phyloP scores from a whole-genome alignment of 78 protist species.

The Dictyostelium purpureum region DNA sequence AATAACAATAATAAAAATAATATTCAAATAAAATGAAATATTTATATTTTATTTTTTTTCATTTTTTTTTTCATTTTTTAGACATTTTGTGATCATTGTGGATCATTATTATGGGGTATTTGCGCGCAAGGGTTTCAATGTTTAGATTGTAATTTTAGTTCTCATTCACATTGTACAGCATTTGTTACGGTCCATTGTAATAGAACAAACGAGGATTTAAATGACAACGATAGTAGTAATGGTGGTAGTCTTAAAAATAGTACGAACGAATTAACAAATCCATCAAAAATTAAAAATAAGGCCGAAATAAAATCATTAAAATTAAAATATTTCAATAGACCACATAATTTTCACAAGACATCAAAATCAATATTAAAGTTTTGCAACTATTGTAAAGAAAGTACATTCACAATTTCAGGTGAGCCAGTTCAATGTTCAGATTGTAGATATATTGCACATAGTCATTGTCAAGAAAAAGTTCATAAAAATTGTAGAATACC shows the following conservation, averaged over 20 bases:
- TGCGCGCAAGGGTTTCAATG: conserved; percentile 64
- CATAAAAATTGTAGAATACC: conserved; percentile 37
- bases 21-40: not conserved
- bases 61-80: not conserved
- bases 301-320: not conserved
- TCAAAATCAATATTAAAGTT: conserved; percentile 38
- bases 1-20: not conserved
- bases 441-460: conserved; percentile 53
- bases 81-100: conserved; percentile 81
- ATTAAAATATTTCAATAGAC: not conserved
- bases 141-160: conserved; percentile 34
- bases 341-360: conserved; percentile 20
- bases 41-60: not conserved
- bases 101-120: conserved; percentile 21
- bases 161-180: conserved; percentile 41
- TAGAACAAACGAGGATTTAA: not conserved
- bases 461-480: conserved; percentile 1
- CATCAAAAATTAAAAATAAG: not conserved
- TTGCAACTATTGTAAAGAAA: conserved; percentile 63
- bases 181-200: conserved; percentile 33
- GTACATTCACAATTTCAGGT: conserved; percentile 38
- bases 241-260: not conserved
- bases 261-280: not conserved
- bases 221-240: not conserved
- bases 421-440: conserved; percentile 10